Evolutionary conservation across 805 yeast species (phyloP).

Genomic region (Candida khao-thaluensis): DNA sequence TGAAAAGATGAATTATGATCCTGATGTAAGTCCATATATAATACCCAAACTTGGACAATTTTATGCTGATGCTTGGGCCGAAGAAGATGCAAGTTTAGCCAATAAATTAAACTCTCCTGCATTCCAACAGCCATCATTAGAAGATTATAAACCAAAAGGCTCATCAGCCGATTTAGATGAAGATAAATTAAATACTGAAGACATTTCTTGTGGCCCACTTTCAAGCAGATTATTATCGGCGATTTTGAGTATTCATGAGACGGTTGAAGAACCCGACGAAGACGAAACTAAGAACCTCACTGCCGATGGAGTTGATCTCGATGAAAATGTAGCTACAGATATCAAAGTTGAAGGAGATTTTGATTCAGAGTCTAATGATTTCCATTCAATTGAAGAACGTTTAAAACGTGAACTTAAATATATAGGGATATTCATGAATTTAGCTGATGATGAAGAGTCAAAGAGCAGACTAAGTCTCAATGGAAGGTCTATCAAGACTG

Average conservation of each 20-base stretch:
- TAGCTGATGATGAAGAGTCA: conserved; percentile 32
- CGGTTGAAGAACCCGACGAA: conserved; percentile 21
- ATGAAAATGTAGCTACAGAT: conserved; percentile 37
- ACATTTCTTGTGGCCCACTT: conserved; percentile 86
- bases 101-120: conserved; percentile 49
- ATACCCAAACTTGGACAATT: conserved; percentile 85
- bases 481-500: conserved; percentile 22
- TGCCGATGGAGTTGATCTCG: conserved; percentile 11
- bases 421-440: conserved; percentile 82
- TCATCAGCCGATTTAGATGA: conserved; percentile 58
- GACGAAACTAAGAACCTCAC: conserved; percentile 21
- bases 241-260: conserved; percentile 50
- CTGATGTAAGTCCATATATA: conserved; percentile 64
- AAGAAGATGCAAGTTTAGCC: conserved; percentile 61
- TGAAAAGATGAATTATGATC: conserved; percentile 54
- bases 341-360: conserved; percentile 29
- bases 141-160: conserved; percentile 56
- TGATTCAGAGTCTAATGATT: conserved; percentile 54
- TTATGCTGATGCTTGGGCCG: conserved; percentile 83
- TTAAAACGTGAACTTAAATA: conserved; percentile 82
- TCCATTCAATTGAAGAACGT: conserved; percentile 80
- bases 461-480: conserved; percentile 26
- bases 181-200: conserved; percentile 65
- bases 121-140: conserved; percentile 39
- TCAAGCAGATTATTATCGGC: conserved; percentile 84